Percentiles rank a stretch among this genome's conserved stretches.
Conservation (phyloP, 352 stramenopile species). For the Pythium periplocum region DNA sequence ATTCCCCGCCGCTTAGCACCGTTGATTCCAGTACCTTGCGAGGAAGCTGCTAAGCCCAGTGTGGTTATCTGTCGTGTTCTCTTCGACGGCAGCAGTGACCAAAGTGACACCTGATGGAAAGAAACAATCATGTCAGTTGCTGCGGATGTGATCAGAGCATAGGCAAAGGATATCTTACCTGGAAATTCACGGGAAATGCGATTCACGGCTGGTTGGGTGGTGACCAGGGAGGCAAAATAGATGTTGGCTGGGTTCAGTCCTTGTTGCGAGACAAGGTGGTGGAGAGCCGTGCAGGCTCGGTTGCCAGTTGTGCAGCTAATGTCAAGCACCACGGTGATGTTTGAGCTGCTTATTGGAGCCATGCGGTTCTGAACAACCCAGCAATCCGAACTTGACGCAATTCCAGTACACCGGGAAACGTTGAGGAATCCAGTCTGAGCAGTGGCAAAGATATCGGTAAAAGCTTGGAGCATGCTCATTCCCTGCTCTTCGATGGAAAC, state of each 20-base stretch:
- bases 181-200: conserved; percentile 38
- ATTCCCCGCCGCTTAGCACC: too few species aligned
- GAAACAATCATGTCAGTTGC: not conserved
- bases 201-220: conserved; percentile 32
- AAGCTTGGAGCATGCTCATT: conserved; percentile 16
- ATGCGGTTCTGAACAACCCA: conserved; percentile 24
- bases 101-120: conserved; percentile 23
- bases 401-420: not conserved
- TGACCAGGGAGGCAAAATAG: conserved; percentile 54
- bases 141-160: not conserved
- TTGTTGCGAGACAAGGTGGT: conserved; percentile 27
- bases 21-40: conserved; percentile 33
- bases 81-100: conserved; percentile 41
- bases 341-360: conserved; percentile 13
- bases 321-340: conserved; percentile 34
- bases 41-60: conserved; percentile 34
- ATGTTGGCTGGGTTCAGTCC: conserved; percentile 29
- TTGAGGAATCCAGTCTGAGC: conserved; percentile 15
- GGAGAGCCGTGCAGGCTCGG: conserved; percentile 28
- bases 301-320: conserved; percentile 38
- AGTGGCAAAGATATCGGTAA: conserved; percentile 20
- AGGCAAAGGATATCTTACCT: conserved; percentile 15
- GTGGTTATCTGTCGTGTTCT: conserved; percentile 25
- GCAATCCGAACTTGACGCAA: not conserved
- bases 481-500: conserved; percentile 22